Percentiles rank a stretch among this genome's conserved stretches.
These are phyloP conservation scores for Camellia japonica DNA, from an alignment of 148 eudicot species.

Conservation along the genomic window DNA sequence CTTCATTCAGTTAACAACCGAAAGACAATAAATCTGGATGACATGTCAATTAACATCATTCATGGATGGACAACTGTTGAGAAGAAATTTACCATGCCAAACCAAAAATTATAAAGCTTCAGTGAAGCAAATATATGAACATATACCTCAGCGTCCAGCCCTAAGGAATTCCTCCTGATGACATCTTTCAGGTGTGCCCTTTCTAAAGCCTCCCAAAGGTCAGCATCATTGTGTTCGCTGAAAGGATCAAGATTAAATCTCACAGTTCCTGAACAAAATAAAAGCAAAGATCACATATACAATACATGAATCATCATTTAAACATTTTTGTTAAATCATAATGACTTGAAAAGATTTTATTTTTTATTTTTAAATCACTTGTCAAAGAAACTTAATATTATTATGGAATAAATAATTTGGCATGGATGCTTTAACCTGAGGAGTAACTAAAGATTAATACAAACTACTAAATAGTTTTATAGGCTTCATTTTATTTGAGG, in stretches of 20 bases:
- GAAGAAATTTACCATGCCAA: background rate
- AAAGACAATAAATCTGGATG: background rate
- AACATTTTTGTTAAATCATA: background rate
- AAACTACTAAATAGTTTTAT: background rate
- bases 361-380: background rate
- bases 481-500: background rate
- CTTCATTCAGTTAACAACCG: background rate
- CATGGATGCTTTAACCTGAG: background rate
- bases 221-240: constrained; percentile 90
- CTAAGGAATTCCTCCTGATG: constrained; percentile 75
- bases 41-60: background rate
- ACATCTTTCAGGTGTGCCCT: constrained; percentile 91
- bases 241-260: constrained; percentile 96
- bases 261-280: constrained; percentile 59
- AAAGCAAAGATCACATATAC: background rate
- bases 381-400: background rate
- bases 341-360: background rate
- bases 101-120: background rate
- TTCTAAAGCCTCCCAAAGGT: constrained; percentile 94
- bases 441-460: background rate
- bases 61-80: background rate
- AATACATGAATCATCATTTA: background rate
- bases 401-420: background rate
- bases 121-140: constrained; percentile 8
- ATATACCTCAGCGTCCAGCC: constrained; percentile 82